These are phyloP conservation scores for Tulasnella sp. DNA, from an alignment of 768 basidiomycete genomes.

Conservation along the genomic window DNA sequence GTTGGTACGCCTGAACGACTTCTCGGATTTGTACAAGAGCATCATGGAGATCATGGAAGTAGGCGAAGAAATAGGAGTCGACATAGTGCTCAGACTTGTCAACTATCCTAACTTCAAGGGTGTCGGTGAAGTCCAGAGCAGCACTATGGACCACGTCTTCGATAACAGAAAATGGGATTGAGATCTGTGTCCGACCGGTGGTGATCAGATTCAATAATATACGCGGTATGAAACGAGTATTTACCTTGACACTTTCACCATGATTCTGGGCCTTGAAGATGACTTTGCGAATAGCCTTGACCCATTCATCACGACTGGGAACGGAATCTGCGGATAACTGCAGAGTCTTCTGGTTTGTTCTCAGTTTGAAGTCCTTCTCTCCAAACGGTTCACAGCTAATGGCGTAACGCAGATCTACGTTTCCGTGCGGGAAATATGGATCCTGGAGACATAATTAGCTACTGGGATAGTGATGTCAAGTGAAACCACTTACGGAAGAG, in stretches of 20 bases:
- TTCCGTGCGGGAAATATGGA: constrained; percentile 94
- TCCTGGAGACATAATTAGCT: constrained; percentile 40
- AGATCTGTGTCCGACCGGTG: constrained; percentile 41
- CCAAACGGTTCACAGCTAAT: constrained; percentile 71
- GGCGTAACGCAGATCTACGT: constrained; percentile 88
- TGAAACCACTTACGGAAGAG: constrained; percentile 49
- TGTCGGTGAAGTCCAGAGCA: constrained; percentile 92
- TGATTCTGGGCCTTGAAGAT: constrained; percentile 95
- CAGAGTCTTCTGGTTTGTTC: constrained; percentile 69
- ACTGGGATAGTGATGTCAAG: not conserved
- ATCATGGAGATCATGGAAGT: constrained; percentile 67
- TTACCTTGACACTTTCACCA: constrained; percentile 88
- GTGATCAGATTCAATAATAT: not conserved
- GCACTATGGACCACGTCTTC: constrained; percentile 78
- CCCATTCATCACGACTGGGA: constrained; percentile 85
- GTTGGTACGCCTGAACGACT: constrained; percentile 40
- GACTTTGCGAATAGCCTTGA: constrained; percentile 82
- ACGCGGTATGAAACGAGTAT: not conserved
- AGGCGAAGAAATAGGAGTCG: constrained; percentile 90
- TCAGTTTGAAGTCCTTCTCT: constrained; percentile 67
- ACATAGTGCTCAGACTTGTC: constrained; percentile 53
- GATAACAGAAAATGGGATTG: constrained; percentile 83
- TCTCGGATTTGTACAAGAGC: constrained; percentile 75
- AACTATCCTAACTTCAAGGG: constrained; percentile 84
- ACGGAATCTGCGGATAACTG: constrained; percentile 63